Base-by-base conservation (phyloP, 345 rosid species). In the Cardamine resedifolia region DNA sequence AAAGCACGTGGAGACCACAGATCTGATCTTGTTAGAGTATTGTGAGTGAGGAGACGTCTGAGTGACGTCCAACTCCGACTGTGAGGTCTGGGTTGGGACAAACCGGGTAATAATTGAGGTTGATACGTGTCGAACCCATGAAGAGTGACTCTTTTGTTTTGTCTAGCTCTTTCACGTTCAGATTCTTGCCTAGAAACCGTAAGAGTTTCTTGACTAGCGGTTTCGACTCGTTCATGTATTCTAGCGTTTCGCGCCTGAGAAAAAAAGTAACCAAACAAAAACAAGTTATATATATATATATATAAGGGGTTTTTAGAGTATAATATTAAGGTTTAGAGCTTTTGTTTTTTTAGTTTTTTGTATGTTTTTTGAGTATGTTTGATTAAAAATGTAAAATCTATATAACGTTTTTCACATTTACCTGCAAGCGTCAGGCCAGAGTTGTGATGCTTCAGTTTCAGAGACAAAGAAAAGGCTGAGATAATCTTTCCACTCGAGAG, bases 1-100 rank as follows among this genome's bases (percentile, higher is more conserved):
- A 71, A 38, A 72, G 81, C 1, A 81, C 74, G 47, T 81, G 73
- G 4, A 78, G 75, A 3, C 84, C 84, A 11, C 84, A 77, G 15
- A 70, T 43, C 4, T 55, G 65, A 16, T 77, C 77, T 26, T 81
- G 83, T 23, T 70, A 68, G 36, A 81, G 79, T 4, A 77, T 24
- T 0, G 81, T 77, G 62, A 73, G 64, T 1, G 71, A 24, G 0
- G 78, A 68, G 7, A 73, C 57, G 26, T 80, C 81, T 0, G 78
- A 73, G 47, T 77, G 81, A 4, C 73, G 77, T 2, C 70, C 67
- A 3, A 70, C 63, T 3, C 84, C 79, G 1, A 74, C 79, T 0
- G 78, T 70, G 16, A 73, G 76, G 36, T 77, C 83, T 11, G 81
- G 83, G 27, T 73, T 69, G 0, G 71, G 83, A 24, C 78, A 80